phyloP scores from a whole-genome alignment of 2,329 filamentous ascomycete genomes.

The Xylariomycetidae sp. region DNA sequence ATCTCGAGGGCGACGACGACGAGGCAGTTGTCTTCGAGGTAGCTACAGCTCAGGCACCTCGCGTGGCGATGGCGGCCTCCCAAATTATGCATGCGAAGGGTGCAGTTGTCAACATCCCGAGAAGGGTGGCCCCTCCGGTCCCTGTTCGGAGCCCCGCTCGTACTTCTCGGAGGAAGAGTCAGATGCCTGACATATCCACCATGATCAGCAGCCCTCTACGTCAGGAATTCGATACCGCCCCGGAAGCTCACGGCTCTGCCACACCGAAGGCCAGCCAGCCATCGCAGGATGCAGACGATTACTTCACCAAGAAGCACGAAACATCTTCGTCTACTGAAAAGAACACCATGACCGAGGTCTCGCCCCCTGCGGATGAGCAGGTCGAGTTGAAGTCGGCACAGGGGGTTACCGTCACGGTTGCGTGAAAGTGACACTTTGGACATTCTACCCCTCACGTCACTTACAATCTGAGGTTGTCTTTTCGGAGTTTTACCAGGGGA shows the following conservation, averaged over 20 bases:
- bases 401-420: slow-evolving; percentile 15
- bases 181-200: slow-evolving; percentile 53
- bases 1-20: slow-evolving; percentile 44
- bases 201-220: slow-evolving; percentile 45
- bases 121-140: slow-evolving; percentile 69
- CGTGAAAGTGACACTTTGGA: slow-evolving; percentile 6
- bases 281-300: not conserved
- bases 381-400: slow-evolving; percentile 8
- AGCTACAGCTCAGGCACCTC: slow-evolving; percentile 48
- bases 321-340: slow-evolving; percentile 8
- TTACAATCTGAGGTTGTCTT: slow-evolving; percentile 16
- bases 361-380: slow-evolving; percentile 10
- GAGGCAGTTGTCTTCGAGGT: slow-evolving; percentile 67
- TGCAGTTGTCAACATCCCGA: slow-evolving; percentile 78
- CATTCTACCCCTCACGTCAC: slow-evolving; percentile 9
- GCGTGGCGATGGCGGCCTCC: slow-evolving; percentile 54
- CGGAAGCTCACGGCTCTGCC: slow-evolving; percentile 15
- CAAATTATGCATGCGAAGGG: slow-evolving; percentile 67
- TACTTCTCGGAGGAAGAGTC: slow-evolving; percentile 44
- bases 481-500: slow-evolving; percentile 14
- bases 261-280: slow-evolving; percentile 16
- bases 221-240: slow-evolving; percentile 38
- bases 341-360: slow-evolving; percentile 3
- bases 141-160: slow-evolving; percentile 71
- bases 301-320: slow-evolving; percentile 9